Percentiles rank a stretch among this genome's conserved stretches.
Conservation (phyloP, 176 grass and related monocot genomes). For the Eragrostis curvula region DNA sequence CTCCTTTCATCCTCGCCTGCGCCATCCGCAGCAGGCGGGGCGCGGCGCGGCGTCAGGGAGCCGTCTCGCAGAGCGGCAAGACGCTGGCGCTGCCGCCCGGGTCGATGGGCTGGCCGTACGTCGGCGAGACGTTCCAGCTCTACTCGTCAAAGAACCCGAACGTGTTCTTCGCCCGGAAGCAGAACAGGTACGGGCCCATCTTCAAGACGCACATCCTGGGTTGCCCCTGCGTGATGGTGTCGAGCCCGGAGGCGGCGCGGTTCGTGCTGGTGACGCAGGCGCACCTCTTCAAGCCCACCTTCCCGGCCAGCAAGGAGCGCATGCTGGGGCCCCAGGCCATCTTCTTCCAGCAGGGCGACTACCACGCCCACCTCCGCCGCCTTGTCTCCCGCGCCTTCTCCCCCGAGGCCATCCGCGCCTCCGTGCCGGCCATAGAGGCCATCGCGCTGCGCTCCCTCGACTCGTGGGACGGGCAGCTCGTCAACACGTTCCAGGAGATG, state of each 20-base stretch:
- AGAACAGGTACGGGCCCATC: slow-evolving; percentile 72
- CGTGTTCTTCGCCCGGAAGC: slow-evolving; percentile 80
- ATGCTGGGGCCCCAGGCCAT: slow-evolving; percentile 92
- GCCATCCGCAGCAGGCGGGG: slow-evolving; percentile 10
- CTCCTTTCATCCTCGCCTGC: slow-evolving; percentile 35
- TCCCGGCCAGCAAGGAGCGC: slow-evolving; percentile 98
- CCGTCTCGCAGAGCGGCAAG: neutral
- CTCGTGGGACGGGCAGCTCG: slow-evolving; percentile 65
- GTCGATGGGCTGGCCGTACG: slow-evolving; percentile 92
- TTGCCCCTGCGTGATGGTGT: slow-evolving; percentile 96
- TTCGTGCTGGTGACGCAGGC: slow-evolving; percentile 94
- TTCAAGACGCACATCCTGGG: slow-evolving; percentile 99
- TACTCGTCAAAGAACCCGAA: slow-evolving; percentile 86
- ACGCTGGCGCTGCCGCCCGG: slow-evolving; percentile 76
- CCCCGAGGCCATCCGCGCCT: slow-evolving; percentile 75
- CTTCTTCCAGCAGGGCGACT: slow-evolving; percentile 97
- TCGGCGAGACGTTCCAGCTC: slow-evolving; percentile 93
- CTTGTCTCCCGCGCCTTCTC: slow-evolving; percentile 88
- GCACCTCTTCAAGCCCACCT: slow-evolving; percentile 97
- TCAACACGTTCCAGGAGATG: slow-evolving; percentile 99
- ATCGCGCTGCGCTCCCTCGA: slow-evolving; percentile 56
- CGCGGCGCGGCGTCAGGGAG: neutral
- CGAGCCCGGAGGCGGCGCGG: slow-evolving; percentile 90
- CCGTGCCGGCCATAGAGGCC: slow-evolving; percentile 69
- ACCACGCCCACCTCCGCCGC: slow-evolving; percentile 85